phyloP scores from a whole-genome alignment of 768 basidiomycete genomes.

The Boletales sp. region DNA sequence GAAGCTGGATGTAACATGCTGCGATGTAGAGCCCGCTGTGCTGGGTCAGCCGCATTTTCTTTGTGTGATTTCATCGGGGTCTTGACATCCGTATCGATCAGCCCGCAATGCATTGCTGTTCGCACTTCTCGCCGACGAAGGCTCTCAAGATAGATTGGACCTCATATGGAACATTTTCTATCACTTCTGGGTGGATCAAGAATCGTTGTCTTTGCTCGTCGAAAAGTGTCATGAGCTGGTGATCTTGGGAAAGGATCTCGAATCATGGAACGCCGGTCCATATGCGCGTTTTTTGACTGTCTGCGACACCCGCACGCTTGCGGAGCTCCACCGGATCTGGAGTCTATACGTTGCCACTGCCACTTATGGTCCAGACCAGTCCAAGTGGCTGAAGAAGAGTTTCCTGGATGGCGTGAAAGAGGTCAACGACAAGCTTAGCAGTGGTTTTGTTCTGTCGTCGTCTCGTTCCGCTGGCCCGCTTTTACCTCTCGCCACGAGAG shows the following conservation, averaged over 20 bases:
- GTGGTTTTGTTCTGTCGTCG: slow-evolving; percentile 3
- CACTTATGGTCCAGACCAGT: slow-evolving; percentile 8
- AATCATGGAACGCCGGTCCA: slow-evolving; percentile 25
- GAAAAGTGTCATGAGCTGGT: slow-evolving; percentile 26
- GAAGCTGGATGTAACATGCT: slow-evolving; percentile 28
- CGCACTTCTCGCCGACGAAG: slow-evolving; percentile 25
- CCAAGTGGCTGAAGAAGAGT: slow-evolving; percentile 11
- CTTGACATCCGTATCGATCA: not conserved
- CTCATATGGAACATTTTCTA: slow-evolving; percentile 32
- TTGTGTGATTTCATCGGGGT: not conserved
- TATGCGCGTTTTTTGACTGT: slow-evolving; percentile 23
- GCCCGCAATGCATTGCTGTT: slow-evolving; percentile 30
- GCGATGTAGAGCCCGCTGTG: slow-evolving; percentile 28
- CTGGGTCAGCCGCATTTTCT: slow-evolving; percentile 15
- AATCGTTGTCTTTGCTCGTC: slow-evolving; percentile 21
- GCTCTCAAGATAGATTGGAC: slow-evolving; percentile 11
- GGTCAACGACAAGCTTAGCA: not conserved
- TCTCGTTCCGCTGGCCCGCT: slow-evolving; percentile 29
- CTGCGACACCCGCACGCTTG: slow-evolving; percentile 24
- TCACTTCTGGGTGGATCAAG: slow-evolving; percentile 25
- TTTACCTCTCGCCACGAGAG: slow-evolving; percentile 4
- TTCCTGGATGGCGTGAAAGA: slow-evolving; percentile 22
- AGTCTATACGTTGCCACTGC: slow-evolving; percentile 12
- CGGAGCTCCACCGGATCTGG: slow-evolving; percentile 22
- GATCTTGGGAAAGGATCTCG: slow-evolving; percentile 10